phyloP scores from a whole-genome alignment of 2,329 filamentous ascomycete genomes.

The Trichoderma atrobrunneum region DNA sequence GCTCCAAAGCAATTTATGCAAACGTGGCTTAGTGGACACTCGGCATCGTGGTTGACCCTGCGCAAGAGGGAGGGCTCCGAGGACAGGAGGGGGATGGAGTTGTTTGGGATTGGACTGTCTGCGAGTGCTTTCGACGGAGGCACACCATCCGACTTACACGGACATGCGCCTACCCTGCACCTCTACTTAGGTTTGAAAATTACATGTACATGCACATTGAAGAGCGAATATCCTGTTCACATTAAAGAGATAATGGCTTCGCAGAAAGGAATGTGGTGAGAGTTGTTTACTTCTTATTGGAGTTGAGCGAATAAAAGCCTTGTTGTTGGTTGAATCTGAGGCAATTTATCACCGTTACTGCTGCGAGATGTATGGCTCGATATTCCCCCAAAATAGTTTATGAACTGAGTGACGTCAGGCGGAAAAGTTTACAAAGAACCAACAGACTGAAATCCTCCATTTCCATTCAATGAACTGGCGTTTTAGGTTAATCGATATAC shows the following conservation, averaged over 20 bases:
- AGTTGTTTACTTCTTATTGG: neutral
- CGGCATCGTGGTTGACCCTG: neutral
- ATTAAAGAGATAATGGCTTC: neutral
- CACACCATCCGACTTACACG: neutral
- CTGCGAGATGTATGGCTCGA: neutral
- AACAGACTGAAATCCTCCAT: neutral
- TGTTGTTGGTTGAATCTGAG: neutral
- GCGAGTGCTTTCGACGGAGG: neutral
- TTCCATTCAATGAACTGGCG: neutral
- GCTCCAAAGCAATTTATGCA: neutral
- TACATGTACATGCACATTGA: neutral
- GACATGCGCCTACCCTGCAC: neutral
- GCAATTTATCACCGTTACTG: neutral
- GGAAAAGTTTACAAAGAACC: neutral
- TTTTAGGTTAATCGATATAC: neutral
- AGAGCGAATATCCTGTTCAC: neutral
- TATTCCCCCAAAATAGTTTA: neutral
- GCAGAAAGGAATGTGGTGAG: neutral
- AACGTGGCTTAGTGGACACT: constrained; percentile 6
- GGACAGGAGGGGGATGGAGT: neutral
- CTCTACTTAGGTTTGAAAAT: neutral
- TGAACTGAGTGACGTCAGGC: neutral
- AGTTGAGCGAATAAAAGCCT: neutral
- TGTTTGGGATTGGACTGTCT: neutral
- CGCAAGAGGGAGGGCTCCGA: neutral